These are phyloP conservation scores for Paraurostyla sp. DNA, from an alignment of 73 alveolate species.

Conservation along the genomic window DNA sequence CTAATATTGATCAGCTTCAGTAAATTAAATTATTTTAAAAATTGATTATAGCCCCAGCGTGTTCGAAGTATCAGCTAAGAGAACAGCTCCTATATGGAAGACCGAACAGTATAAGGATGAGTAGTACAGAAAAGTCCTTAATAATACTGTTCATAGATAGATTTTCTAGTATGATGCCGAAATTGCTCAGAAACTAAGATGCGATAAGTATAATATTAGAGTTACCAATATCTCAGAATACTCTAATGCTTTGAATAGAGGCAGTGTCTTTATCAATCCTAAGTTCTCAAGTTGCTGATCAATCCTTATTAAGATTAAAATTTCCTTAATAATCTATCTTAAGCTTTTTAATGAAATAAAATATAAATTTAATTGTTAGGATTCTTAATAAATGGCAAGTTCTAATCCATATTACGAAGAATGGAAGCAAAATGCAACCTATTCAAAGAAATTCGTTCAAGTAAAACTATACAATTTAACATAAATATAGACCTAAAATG, in stretches of 20 bases:
- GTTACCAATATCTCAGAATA: slow-evolving; percentile 77
- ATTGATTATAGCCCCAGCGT: slow-evolving; percentile 54
- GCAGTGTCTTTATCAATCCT: slow-evolving; percentile 84
- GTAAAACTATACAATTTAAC: background rate
- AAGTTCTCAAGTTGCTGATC: slow-evolving; percentile 77
- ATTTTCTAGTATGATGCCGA: slow-evolving; percentile 39
- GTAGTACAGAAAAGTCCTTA: slow-evolving; percentile 55
- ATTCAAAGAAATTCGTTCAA: background rate
- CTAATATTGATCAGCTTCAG: no score
- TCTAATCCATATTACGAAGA: slow-evolving; percentile 46
- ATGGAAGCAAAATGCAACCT: slow-evolving; percentile 34
- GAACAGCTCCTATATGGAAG: slow-evolving; percentile 42
- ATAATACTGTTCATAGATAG: slow-evolving; percentile 29
- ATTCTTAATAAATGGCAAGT: slow-evolving; percentile 49
- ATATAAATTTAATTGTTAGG: slow-evolving; percentile 30
- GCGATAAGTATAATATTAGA: slow-evolving; percentile 58
- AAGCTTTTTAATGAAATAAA: background rate
- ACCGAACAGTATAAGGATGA: slow-evolving; percentile 59
- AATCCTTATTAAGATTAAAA: no score
- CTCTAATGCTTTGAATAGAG: slow-evolving; percentile 84
- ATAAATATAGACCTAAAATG: background rate
- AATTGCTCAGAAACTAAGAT: slow-evolving; percentile 34
- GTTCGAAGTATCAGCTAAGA: slow-evolving; percentile 69
- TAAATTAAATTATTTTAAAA: no score
- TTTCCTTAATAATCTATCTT: no score